These are phyloP conservation scores for Taphrina flavorubra DNA, from an alignment of 1,139 yeast species.

Conservation along the genomic window DNA sequence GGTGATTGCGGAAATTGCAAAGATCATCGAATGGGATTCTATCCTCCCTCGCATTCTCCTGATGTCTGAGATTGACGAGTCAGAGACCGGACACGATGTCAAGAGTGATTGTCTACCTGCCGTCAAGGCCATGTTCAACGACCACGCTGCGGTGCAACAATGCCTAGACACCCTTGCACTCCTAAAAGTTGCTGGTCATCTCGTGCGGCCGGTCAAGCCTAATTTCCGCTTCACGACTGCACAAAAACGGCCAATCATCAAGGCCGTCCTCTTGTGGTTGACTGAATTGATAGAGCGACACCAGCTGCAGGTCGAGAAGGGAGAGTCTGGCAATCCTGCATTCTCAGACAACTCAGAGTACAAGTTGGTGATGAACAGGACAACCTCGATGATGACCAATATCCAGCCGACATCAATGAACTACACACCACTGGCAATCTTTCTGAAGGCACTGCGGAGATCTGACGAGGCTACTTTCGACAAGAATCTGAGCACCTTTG, in stretches of 20 bases:
- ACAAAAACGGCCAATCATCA: slow-evolving; percentile 44
- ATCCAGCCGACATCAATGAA: slow-evolving; percentile 42
- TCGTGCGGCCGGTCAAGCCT: slow-evolving; percentile 26
- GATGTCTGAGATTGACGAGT: slow-evolving; percentile 40
- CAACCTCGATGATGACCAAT: slow-evolving; percentile 44
- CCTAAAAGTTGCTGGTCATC: slow-evolving; percentile 37
- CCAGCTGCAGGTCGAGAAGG: slow-evolving; percentile 20
- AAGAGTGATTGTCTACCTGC: slow-evolving; percentile 43
- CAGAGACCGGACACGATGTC: slow-evolving; percentile 42
- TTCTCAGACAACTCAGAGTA: slow-evolving; percentile 38
- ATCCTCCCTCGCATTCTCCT: slow-evolving; percentile 44
- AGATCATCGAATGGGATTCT: slow-evolving; percentile 40
- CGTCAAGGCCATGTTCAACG: slow-evolving; percentile 40
- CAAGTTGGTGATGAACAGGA: slow-evolving; percentile 39
- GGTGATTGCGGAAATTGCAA: slow-evolving; percentile 41
- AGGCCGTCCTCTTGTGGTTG: slow-evolving; percentile 44
- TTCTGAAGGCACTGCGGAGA: slow-evolving; percentile 34
- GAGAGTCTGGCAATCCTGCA: slow-evolving; percentile 37
- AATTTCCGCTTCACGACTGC: slow-evolving; percentile 42
- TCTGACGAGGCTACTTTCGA: slow-evolving; percentile 40
- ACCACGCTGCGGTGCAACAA: slow-evolving; percentile 36
- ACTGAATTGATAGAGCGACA: slow-evolving; percentile 42
- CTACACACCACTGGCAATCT: slow-evolving; percentile 41
- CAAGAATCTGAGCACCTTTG: slow-evolving; percentile 43
- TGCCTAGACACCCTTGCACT: slow-evolving; percentile 37